Conservation (phyloP, 2,329 filamentous ascomycete species). For the Pyricularia sp. region DNA sequence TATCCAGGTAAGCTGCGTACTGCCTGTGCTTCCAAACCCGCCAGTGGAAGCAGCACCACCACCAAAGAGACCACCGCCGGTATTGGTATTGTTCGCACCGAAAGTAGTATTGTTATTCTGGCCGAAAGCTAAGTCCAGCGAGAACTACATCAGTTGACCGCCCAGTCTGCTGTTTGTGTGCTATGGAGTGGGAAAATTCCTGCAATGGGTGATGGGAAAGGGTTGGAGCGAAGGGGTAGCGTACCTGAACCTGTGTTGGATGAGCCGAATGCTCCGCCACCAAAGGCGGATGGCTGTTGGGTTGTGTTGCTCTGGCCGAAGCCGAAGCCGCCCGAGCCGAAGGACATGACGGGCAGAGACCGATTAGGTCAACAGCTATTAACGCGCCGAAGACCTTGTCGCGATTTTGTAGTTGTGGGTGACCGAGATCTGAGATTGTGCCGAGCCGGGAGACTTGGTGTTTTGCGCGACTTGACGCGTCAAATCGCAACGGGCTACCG, state of each 20-base stretch:
- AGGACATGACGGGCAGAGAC: constrained; percentile 37
- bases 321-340: constrained; percentile 43
- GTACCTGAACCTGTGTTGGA: constrained; percentile 41
- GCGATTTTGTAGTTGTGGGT: neutral
- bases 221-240: constrained; percentile 17
- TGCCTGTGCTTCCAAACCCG: constrained; percentile 13
- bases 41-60: constrained; percentile 9
- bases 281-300: constrained; percentile 39
- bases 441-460: constrained; percentile 4
- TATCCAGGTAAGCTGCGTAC: constrained; percentile 9
- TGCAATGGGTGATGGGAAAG: neutral
- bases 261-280: constrained; percentile 48
- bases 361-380: constrained; percentile 1
- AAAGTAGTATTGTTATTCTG: constrained; percentile 15
- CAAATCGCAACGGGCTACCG: neutral
- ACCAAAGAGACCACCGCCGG: constrained; percentile 38
- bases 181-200: too few relatives aligned
- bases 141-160: neutral
- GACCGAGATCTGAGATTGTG: neutral
- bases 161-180: neutral
- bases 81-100: constrained; percentile 22
- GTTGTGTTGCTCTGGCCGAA: constrained; percentile 50
- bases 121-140: constrained; percentile 25
- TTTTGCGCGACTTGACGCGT: constrained; percentile 6
- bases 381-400: neutral